Base-by-base conservation (phyloP, 1,284 basidiomycete species). In the Inonotus obliquus region DNA sequence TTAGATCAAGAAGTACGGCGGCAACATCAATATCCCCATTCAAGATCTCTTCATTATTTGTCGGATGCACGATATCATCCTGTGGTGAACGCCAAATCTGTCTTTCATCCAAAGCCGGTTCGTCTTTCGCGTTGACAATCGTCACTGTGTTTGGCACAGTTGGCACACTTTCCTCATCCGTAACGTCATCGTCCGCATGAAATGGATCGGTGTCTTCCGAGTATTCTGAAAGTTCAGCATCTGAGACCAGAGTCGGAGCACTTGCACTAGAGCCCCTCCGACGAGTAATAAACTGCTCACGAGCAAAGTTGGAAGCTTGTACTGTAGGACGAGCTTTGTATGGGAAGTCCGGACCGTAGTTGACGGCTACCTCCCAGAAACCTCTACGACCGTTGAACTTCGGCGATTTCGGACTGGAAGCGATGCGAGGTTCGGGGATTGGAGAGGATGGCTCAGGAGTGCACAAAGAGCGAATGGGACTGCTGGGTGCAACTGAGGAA, bases 381-480 rank as follows among this genome's bases (percentile, higher is more conserved):
- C 51, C 51, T 35, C 19, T 52, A 17, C 51, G 51, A 17, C 51
- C 17, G 10, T 4, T 27, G 17, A 27, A 35, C 29, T 17, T 52
- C 51, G 51, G 32, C 21, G 63, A 57, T 32, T 52, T 61, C 19
- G 63, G 59, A 55, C 63, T 64, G 19, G 54, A 58, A n/a, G 56
- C 56, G 60, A 64, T 54, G 35, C 39, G 37, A 14, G 58, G 58
- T 21, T 63, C 62, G 11, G 37, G 17, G 23, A 54, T 10, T 5
- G 63, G 63, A 10, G 63, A 61, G 13, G 55, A 64, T 5, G 63
- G 63, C 39, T 64, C 63, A 17, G 63, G 63, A 32, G 63, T 61
- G 25, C 51, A 41, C 41, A 64, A 29, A 44, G 63, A 54, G 27
- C 55, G 55, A 6, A 61, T 19, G 10, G 63, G 63, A 25, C 63